These are phyloP conservation scores for Fusarium hainanense DNA, from an alignment of 2,329 filamentous ascomycete genomes.

Conservation along the genomic window DNA sequence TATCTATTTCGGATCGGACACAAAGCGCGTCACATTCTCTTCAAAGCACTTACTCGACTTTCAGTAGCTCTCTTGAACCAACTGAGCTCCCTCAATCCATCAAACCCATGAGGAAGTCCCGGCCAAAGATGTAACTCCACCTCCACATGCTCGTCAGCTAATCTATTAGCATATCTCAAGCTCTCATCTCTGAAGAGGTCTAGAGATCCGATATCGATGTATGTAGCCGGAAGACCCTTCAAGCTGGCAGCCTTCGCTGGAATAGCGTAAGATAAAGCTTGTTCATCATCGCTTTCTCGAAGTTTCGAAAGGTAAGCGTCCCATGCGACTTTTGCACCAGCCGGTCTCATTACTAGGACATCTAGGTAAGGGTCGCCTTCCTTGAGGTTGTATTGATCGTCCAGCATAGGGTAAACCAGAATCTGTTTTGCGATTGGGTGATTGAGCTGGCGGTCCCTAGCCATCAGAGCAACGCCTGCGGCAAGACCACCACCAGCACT, in stretches of 20 bases:
- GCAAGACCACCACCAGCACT: slow-evolving; percentile 27
- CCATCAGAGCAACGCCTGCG: slow-evolving; percentile 15
- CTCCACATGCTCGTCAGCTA: slow-evolving; percentile 12
- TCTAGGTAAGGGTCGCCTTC: slow-evolving; percentile 5
- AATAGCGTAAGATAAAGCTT: slow-evolving; percentile 33
- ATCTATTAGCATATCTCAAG: slow-evolving; percentile 5
- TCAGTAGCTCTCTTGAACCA: slow-evolving; percentile 16
- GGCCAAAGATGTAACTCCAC: slow-evolving; percentile 56
- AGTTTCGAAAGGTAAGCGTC: slow-evolving; percentile 14
- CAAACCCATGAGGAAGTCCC: slow-evolving; percentile 55
- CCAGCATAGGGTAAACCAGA: slow-evolving; percentile 29
- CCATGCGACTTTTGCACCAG: slow-evolving; percentile 42
- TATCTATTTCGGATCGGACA: background rate
- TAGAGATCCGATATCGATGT: slow-evolving; percentile 53
- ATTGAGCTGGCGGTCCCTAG: background rate
- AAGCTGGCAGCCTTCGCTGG: slow-evolving; percentile 43
- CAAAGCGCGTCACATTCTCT: background rate
- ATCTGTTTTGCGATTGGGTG: slow-evolving; percentile 20
- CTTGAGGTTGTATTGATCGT: slow-evolving; percentile 16
- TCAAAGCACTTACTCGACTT: slow-evolving; percentile 9
- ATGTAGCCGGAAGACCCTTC: slow-evolving; percentile 50
- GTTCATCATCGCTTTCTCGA: slow-evolving; percentile 5
- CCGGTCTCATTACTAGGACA: slow-evolving; percentile 32
- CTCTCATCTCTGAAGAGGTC: slow-evolving; percentile 50
- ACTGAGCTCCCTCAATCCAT: slow-evolving; percentile 13